phyloP scores from a whole-genome alignment of 148 eudicot species.

The Heliamphora exappendiculata region DNA sequence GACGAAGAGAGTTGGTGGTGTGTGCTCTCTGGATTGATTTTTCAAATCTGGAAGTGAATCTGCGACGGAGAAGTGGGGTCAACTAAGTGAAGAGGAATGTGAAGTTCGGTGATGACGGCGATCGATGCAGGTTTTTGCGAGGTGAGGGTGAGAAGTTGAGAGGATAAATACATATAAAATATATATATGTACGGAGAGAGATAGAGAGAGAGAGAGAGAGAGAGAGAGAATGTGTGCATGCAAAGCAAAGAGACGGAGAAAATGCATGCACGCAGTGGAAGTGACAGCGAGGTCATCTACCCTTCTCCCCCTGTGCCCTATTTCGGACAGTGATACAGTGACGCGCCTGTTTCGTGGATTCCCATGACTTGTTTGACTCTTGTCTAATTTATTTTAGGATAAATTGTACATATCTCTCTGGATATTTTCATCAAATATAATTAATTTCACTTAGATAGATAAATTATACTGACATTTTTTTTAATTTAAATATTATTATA shows the following conservation, averaged over 20 bases:
- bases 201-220: background rate
- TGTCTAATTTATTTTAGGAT: constrained; percentile 7
- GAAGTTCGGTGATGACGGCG: background rate
- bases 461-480: too few species aligned
- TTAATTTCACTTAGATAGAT: too few species aligned
- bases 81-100: background rate
- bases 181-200: background rate
- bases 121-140: background rate
- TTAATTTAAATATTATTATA: too few species aligned
- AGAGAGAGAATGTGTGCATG: constrained; percentile 31
- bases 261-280: constrained; percentile 37
- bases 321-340: constrained; percentile 8
- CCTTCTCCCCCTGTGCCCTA: background rate
- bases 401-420: too few species aligned
- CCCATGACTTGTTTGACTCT: background rate
- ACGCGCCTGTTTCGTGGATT: constrained; percentile 16
- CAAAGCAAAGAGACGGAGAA: constrained; percentile 22
- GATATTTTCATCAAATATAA: too few species aligned
- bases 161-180: background rate
- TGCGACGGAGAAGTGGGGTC: background rate
- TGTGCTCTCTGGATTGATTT: background rate
- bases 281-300: constrained; percentile 14
- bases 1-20: background rate
- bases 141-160: too few species aligned
- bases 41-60: constrained; percentile 1